Conservation (phyloP, 116 monocot genomes). For the Phalaenopsis hybrid region DNA sequence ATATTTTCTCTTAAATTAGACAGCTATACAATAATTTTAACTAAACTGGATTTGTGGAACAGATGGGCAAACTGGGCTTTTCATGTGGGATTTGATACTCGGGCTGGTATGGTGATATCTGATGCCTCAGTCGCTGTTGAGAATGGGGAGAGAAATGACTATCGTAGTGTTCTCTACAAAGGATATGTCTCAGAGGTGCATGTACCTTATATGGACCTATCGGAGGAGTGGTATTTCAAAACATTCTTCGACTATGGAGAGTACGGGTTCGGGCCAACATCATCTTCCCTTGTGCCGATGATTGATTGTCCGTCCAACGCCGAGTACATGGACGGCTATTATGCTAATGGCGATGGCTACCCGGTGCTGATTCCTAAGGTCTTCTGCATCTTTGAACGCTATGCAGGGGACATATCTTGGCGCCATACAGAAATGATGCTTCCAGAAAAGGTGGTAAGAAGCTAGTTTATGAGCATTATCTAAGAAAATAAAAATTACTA, state of each 20-base stretch:
- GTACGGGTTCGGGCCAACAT: constrained; percentile 37
- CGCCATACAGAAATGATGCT: too few relatives aligned
- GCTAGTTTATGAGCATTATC: too few relatives aligned
- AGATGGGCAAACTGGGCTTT: too few relatives aligned
- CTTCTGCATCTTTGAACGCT: constrained; percentile 56
- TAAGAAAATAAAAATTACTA: too few relatives aligned
- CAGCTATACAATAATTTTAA: too few relatives aligned
- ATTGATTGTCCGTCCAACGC: constrained; percentile 48
- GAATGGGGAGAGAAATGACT: neutral
- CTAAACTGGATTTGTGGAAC: too few relatives aligned
- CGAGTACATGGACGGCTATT: constrained; percentile 43
- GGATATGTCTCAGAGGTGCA: constrained; percentile 54
- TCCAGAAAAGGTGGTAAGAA: too few relatives aligned
- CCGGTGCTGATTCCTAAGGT: constrained; percentile 28
- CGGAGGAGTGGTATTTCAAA: too few relatives aligned
- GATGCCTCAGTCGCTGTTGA: constrained; percentile 31
- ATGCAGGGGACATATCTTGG: too few relatives aligned
- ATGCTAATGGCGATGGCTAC: constrained; percentile 32
- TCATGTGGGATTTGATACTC: too few relatives aligned
- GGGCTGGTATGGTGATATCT: too few relatives aligned
- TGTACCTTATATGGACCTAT: constrained; percentile 69
- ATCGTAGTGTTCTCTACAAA: constrained; percentile 35
- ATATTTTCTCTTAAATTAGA: too few relatives aligned
- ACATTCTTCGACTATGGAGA: constrained; percentile 56
- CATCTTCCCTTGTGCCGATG: constrained; percentile 22